A percentile compares a stretch with the other conserved stretches of the same genome.
These are phyloP conservation scores for Epichloe festucae DNA, from an alignment of 2,329 filamentous ascomycete species.

Conservation along the genomic window DNA sequence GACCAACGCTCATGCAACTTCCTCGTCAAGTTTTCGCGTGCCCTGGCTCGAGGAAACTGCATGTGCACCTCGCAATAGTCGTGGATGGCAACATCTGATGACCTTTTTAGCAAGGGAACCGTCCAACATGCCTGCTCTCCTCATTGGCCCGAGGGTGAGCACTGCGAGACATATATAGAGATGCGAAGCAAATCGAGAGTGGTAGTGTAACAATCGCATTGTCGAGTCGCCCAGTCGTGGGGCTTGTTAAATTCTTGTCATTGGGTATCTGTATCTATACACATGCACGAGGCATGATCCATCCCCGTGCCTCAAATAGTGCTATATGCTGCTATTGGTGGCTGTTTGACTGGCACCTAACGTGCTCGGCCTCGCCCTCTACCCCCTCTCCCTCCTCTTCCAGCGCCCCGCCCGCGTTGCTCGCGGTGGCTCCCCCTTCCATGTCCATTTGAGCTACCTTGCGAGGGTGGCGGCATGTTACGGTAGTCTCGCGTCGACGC, in stretches of 20 bases:
- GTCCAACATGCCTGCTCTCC: no score
- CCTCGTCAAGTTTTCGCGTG: background rate
- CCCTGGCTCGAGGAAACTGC: background rate
- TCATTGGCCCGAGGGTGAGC: no score
- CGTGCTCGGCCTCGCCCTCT: slow-evolving; percentile 7
- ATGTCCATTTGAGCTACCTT: slow-evolving; percentile 8
- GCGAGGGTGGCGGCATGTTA: slow-evolving; percentile 12
- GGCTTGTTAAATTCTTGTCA: background rate
- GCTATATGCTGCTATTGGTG: background rate
- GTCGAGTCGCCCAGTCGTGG: background rate
- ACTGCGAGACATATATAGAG: background rate
- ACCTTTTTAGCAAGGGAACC: no score
- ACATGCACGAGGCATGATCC: background rate
- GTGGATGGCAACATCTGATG: background rate
- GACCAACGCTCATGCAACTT: background rate
- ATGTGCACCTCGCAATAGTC: background rate
- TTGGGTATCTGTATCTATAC: slow-evolving; percentile 1
- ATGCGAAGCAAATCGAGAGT: background rate
- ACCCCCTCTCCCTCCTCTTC: slow-evolving; percentile 13
- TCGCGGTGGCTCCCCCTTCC: slow-evolving; percentile 12
- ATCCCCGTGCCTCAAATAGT: background rate
- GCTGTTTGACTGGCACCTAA: no score
- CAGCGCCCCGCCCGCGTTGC: slow-evolving; percentile 14
- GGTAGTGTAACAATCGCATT: background rate
- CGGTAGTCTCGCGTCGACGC: slow-evolving; percentile 13